Percentiles rank a stretch among this genome's conserved stretches.
These are phyloP conservation scores for Metschnikowia chrysomelidarum DNA, from an alignment of 805 yeast genomes.

Conservation along the genomic window DNA sequence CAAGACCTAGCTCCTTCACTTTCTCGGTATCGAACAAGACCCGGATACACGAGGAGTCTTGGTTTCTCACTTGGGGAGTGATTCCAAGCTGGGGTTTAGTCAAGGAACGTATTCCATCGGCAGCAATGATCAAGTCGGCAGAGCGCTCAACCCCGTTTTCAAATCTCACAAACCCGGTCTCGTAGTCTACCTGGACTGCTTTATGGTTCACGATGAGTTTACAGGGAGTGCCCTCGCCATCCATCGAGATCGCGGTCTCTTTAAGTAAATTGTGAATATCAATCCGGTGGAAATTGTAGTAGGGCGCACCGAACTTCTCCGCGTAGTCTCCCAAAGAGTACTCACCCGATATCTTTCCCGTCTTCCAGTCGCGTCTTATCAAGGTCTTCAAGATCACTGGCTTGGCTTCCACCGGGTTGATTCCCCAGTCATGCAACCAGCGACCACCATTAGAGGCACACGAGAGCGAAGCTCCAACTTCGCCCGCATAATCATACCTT, in stretches of 20 bases:
- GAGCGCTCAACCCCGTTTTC: slow-evolving; percentile 22
- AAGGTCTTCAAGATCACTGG: slow-evolving; percentile 25
- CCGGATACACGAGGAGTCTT: slow-evolving; percentile 25
- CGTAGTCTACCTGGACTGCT: no score
- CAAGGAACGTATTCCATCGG: slow-evolving; percentile 29
- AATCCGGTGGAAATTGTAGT: no score
- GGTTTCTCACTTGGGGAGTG: slow-evolving; percentile 15
- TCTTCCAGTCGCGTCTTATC: slow-evolving; percentile 23
- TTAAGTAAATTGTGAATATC: no score
- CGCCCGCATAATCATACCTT: slow-evolving; percentile 6
- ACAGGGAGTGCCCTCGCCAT: no score
- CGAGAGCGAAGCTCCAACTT: slow-evolving; percentile 21
- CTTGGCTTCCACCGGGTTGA: slow-evolving; percentile 21
- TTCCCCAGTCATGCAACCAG: slow-evolving; percentile 26
- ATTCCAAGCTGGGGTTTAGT: slow-evolving; percentile 23
- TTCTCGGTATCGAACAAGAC: slow-evolving; percentile 22
- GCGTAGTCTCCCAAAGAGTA: no score
- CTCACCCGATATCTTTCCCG: no score
- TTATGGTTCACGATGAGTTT: no score
- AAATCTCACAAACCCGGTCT: no score
- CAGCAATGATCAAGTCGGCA: slow-evolving; percentile 29
- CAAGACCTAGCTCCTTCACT: slow-evolving; percentile 18
- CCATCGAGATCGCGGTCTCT: no score
- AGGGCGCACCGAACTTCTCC: no score
- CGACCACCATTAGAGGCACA: slow-evolving; percentile 31